Percentiles rank a stretch among this genome's conserved stretches.
Evolutionary conservation across 768 basidiomycete genomes (phyloP).

Genomic region (Bullera alba): DNA sequence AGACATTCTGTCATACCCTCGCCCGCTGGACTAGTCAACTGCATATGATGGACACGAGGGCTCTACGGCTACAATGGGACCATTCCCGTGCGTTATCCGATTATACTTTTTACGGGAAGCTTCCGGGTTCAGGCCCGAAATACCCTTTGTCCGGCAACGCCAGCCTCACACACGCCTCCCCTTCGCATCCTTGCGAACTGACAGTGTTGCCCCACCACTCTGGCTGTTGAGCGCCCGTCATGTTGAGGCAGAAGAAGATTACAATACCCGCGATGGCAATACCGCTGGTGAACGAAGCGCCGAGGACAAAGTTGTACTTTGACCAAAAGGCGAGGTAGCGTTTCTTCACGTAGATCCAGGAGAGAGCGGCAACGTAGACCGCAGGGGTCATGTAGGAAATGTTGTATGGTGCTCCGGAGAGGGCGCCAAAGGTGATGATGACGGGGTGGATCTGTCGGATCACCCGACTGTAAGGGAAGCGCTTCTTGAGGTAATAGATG

Average conservation of each 20-base stretch:
- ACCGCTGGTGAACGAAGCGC: conserved; percentile 36
- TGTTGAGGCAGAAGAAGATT: conserved; percentile 44
- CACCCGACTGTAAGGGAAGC: not conserved
- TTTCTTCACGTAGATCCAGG: conserved; percentile 20
- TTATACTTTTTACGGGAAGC: no score
- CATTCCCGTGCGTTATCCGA: no score
- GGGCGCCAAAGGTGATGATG: not conserved
- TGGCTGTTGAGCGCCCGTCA: conserved; percentile 1
- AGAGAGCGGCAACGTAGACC: conserved; percentile 14
- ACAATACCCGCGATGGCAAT: conserved; percentile 45
- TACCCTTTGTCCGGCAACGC: conserved; percentile 12
- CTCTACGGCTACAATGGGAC: no score
- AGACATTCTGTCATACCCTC: no score
- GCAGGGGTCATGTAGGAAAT: conserved; percentile 18
- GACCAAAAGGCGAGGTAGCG: conserved; percentile 34
- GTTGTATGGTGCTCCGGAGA: conserved; percentile 11
- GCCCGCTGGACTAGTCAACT: no score
- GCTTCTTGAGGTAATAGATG: not conserved
- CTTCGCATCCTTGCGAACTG: conserved; percentile 14
- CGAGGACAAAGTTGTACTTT: conserved; percentile 33
- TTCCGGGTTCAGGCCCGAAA: conserved; percentile 24
- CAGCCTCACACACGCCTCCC: conserved; percentile 8
- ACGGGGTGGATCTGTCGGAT: conserved; percentile 11
- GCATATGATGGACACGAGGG: no score
- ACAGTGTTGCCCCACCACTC: conserved; percentile 40